Evolutionary conservation across 2,329 filamentous ascomycete species (phyloP).

Genomic region (Chrysosporium keratinophilum): DNA sequence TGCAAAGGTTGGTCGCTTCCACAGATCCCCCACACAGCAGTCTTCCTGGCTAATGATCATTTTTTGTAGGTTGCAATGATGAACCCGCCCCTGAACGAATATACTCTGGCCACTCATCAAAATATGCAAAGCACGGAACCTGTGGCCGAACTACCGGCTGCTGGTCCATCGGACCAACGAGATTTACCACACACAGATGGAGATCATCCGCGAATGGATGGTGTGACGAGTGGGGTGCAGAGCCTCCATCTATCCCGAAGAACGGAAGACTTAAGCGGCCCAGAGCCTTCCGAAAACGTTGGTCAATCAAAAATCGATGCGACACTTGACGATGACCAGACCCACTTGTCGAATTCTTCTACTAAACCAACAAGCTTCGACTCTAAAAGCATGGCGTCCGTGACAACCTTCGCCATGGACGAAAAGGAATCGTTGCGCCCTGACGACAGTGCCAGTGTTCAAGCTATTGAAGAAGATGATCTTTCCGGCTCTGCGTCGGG

Average conservation of each 20-base stretch:
- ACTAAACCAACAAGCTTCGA: slow-evolving; percentile 85
- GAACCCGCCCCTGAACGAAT: slow-evolving; percentile 1
- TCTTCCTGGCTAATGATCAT: neutral
- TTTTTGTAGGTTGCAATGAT: slow-evolving; percentile 2
- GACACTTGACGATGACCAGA: slow-evolving; percentile 39
- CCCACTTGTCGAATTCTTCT: slow-evolving; percentile 47
- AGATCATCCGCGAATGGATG: slow-evolving; percentile 19
- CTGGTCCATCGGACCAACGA: neutral
- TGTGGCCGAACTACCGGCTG: neutral
- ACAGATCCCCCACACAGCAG: neutral
- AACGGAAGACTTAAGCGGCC: slow-evolving; percentile 16
- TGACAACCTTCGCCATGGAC: slow-evolving; percentile 89
- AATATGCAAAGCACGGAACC: neutral
- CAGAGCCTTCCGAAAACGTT: slow-evolving; percentile 22
- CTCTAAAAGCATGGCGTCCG: slow-evolving; percentile 87
- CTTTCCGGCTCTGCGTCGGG: slow-evolving; percentile 68
- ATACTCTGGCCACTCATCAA: neutral
- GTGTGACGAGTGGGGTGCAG: slow-evolving; percentile 27
- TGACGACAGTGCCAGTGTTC: slow-evolving; percentile 90
- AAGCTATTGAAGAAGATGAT: slow-evolving; percentile 84
- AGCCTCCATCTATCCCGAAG: slow-evolving; percentile 25
- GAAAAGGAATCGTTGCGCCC: slow-evolving; percentile 92
- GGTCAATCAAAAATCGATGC: slow-evolving; percentile 28
- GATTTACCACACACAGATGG: slow-evolving; percentile 8
- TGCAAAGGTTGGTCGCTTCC: slow-evolving; percentile 53